Evolutionary conservation across 768 basidiomycete genomes (phyloP).

Genomic region (Psilocybe subaeruginosa): DNA sequence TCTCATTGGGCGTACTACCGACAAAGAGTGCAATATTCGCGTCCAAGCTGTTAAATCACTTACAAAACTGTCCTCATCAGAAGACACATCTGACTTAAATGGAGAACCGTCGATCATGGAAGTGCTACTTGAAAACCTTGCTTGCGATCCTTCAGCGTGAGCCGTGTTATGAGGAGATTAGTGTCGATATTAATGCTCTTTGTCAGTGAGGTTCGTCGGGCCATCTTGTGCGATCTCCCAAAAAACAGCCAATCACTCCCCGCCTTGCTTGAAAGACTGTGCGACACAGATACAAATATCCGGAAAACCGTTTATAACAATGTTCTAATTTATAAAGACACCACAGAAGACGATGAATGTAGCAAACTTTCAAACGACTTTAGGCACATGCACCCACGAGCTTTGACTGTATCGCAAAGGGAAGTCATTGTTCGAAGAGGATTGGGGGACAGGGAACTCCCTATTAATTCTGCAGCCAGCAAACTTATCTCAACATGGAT

Average conservation of each 20-base stretch:
- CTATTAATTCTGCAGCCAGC: conserved; percentile 73
- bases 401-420: conserved; percentile 71
- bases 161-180: conserved; percentile 23
- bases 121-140: conserved; percentile 67
- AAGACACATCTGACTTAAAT: conserved; percentile 58
- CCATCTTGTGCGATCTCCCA: conserved; percentile 73
- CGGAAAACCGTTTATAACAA: conserved; percentile 75
- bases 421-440: conserved; percentile 82
- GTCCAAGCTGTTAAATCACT: conserved; percentile 82
- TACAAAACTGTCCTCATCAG: conserved; percentile 73
- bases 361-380: conserved; percentile 31
- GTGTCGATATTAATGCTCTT: neutral
- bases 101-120: conserved; percentile 59
- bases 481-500: conserved; percentile 79
- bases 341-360: conserved; percentile 3
- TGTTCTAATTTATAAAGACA: conserved; percentile 11
- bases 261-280: conserved; percentile 70
- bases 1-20: conserved; percentile 72
- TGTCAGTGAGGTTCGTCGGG: conserved; percentile 83
- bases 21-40: conserved; percentile 80
- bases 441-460: conserved; percentile 80
- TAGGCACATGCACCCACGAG: conserved; percentile 64
- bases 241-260: conserved; percentile 58
- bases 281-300: conserved; percentile 76
- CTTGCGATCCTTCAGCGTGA: conserved; percentile 77